These are phyloP conservation scores for Candolleomyces eurysporus DNA, from an alignment of 768 basidiomycete species.

Conservation along the genomic window DNA sequence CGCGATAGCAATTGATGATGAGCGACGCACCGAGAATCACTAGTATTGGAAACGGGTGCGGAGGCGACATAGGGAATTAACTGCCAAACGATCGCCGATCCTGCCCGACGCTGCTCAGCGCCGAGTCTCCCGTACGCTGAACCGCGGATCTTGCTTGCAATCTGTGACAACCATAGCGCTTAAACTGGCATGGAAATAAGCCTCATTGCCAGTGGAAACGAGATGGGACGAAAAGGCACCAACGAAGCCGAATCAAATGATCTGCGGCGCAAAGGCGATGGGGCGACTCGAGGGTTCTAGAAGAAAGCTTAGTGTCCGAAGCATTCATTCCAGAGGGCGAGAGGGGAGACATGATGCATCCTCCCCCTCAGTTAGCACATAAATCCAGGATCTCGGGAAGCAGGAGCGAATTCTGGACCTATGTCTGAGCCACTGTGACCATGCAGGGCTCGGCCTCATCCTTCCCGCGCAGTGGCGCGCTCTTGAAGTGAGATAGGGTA, in stretches of 20 bases:
- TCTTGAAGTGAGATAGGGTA: background rate
- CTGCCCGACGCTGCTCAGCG: conserved; percentile 1
- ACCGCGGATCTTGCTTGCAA: conserved; percentile 8
- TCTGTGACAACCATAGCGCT: conserved; percentile 6
- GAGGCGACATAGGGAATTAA: conserved; percentile 1
- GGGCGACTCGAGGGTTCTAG: background rate
- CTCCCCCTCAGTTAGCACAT: conserved; percentile 1
- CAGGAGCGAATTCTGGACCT: background rate
- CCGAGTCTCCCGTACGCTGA: background rate
- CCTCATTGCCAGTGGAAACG: conserved; percentile 15
- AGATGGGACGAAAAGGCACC: conserved; percentile 32
- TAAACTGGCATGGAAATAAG: conserved; percentile 8
- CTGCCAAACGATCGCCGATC: conserved; percentile 2
- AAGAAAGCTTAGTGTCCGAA: conserved; percentile 4
- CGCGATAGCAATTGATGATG: background rate
- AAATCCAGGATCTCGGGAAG: background rate
- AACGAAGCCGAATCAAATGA: conserved; percentile 24
- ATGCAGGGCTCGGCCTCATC: background rate
- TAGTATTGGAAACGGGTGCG: background rate
- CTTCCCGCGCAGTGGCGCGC: background rate
- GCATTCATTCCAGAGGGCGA: background rate
- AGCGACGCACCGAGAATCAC: background rate
- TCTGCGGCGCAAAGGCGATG: conserved; percentile 33
- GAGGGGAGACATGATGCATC: background rate
- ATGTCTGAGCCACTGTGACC: background rate